These are phyloP conservation scores for Penicillium psychrosexuale DNA, from an alignment of 2,329 filamentous ascomycete genomes.

Conservation along the genomic window DNA sequence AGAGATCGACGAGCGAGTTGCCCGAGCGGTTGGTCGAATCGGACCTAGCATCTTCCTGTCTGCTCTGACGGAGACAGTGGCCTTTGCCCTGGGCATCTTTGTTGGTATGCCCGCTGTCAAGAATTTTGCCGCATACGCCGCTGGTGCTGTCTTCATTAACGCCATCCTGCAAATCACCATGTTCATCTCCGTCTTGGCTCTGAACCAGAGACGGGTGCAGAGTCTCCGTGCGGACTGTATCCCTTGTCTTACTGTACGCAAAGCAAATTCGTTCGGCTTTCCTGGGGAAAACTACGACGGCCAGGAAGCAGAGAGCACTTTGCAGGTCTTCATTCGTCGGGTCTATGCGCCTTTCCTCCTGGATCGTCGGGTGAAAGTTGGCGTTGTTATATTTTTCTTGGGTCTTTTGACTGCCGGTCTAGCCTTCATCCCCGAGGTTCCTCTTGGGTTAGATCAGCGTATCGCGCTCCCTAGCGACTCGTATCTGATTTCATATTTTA, in stretches of 20 bases:
- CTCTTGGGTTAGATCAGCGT: conserved; percentile 88
- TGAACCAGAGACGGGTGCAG: conserved; percentile 90
- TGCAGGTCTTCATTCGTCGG: conserved; percentile 88
- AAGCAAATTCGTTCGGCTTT: conserved; percentile 63
- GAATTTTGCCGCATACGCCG: conserved; percentile 95
- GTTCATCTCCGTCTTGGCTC: conserved; percentile 85
- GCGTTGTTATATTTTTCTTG: conserved; percentile 75
- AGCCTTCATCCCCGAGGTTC: conserved; percentile 76
- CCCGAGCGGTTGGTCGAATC: conserved; percentile 88
- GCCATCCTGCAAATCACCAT: conserved; percentile 95
- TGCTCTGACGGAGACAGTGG: conserved; percentile 88
- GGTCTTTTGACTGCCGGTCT: conserved; percentile 82
- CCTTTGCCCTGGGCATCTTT: conserved; percentile 86
- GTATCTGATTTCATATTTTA: conserved; percentile 94
- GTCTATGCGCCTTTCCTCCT: conserved; percentile 80
- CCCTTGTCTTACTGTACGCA: conserved; percentile 79
- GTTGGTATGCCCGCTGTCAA: conserved; percentile 97
- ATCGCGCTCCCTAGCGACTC: conserved; percentile 92
- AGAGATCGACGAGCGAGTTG: conserved; percentile 78
- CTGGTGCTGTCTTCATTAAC: conserved; percentile 94
- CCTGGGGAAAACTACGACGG: conserved; percentile 68
- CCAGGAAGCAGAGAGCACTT: conserved; percentile 70
- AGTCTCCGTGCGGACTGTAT: conserved; percentile 86
- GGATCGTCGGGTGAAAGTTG: conserved; percentile 73
- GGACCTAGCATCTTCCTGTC: conserved; percentile 95